phyloP scores from a whole-genome alignment of 495 filamentous ascomycete species.

The Aspergillus cavernicola region DNA sequence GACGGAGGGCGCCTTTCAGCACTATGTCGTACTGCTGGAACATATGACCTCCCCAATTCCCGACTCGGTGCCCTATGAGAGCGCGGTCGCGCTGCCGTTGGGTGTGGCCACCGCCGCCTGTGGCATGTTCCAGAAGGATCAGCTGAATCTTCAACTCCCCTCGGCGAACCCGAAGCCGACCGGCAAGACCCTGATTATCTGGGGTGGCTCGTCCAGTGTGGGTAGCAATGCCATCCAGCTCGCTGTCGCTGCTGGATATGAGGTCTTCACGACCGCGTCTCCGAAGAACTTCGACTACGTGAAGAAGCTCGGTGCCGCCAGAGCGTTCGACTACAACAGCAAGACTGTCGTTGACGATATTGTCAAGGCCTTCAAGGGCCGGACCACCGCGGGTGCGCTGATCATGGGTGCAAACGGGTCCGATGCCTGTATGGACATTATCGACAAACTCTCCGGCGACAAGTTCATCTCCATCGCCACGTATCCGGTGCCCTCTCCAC shows the following conservation, averaged over 20 bases:
- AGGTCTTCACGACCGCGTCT: conserved; percentile 54
- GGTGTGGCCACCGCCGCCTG: conserved; percentile 47
- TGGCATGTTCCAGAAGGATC: conserved; percentile 47
- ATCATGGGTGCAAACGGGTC: too few relatives aligned
- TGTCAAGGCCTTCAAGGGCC: too few relatives aligned
- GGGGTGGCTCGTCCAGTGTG: conserved; percentile 57
- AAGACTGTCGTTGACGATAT: conserved; percentile 27
- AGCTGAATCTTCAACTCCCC: conserved; percentile 36
- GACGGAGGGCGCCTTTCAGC: conserved; percentile 31
- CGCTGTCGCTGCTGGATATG: conserved; percentile 52
- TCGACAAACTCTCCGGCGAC: too few relatives aligned
- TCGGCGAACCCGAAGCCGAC: neutral
- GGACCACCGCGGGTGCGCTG: too few relatives aligned
- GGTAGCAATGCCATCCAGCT: conserved; percentile 61
- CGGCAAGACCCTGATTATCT: conserved; percentile 47
- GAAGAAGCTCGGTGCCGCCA: conserved; percentile 49
- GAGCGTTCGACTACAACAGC: conserved; percentile 55
- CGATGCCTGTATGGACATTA: too few relatives aligned
- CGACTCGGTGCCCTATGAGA: conserved; percentile 13
- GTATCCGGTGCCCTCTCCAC: too few relatives aligned
- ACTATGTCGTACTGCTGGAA: conserved; percentile 18
- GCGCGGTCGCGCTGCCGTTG: conserved; percentile 39
- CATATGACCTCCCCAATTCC: conserved; percentile 8
- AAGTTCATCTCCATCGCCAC: too few relatives aligned
- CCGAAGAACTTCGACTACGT: conserved; percentile 51